Base-by-base conservation (phyloP, 192 early-diverging fungal genomes). In the Umbelopsis vinacea region DNA sequence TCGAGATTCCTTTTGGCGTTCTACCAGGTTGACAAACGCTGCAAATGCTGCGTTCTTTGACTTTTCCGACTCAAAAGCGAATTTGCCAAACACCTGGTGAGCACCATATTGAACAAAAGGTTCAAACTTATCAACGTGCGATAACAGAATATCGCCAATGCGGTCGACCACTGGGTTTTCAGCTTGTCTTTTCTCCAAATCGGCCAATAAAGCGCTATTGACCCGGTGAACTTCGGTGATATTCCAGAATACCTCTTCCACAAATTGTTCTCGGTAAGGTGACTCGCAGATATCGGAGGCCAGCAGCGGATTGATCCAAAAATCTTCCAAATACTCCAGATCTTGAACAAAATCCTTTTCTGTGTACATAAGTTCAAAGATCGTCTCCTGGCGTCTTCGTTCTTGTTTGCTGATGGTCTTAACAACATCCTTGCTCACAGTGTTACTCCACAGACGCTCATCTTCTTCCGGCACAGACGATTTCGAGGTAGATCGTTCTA, bases 61-160 rank as follows among this genome's bases (percentile, higher is more conserved):
- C 73, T 88, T 90, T 73, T 97, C 96, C 19, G 89, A 86, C 60
- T 96, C 95, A 57, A 97, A 82, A 52, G 89, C 88, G 76, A 91
- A 89, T 76, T 92, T 92, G 47, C 90, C 93, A 77, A 91, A 92
- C 22, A 91, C 86, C 74, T 95, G 93, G 74, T 92, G 88, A 17
- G 90, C 92, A 24, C 94, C 93, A 83, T 98, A 98, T 52, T 89
- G 85, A 45, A 95, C 87, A 71, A 94, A 97, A 1, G 90, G 87
- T 55, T 91, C 83, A 54, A 93, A 86, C 67, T 86, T 81, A 38
- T 83, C 79, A 1, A 88, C 84, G 68, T 85, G 83, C 48, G 76
- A 68, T 15, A 91, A 72, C 46, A 95, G 83, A 45, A 94, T 81
- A 54, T 94, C 92, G 38, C 94, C 94, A 38, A 95, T 83, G 71